These are phyloP conservation scores for Trichosanthes cucumerina DNA, from an alignment of 306 rosid genomes.

Conservation along the genomic window DNA sequence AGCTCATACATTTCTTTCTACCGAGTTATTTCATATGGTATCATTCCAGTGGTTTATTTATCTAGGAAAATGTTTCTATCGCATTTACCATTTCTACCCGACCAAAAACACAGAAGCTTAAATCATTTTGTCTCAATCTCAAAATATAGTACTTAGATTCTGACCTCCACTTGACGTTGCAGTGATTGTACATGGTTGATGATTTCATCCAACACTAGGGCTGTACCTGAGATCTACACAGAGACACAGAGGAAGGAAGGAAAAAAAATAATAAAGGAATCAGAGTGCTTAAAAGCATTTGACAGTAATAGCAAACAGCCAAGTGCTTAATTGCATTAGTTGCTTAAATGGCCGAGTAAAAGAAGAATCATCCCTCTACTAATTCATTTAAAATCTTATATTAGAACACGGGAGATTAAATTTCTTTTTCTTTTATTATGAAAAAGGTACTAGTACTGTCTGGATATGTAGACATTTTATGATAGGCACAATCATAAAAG, in stretches of 20 bases:
- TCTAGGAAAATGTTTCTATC: not conserved
- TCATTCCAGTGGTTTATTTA: not conserved
- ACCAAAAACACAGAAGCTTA: not conserved
- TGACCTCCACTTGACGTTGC: slow-evolving; percentile 93
- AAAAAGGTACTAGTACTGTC: slow-evolving; percentile 1
- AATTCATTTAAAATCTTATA: not conserved
- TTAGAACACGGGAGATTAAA: not conserved
- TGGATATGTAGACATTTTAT: not conserved
- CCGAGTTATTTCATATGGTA: not conserved
- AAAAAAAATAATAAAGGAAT: not conserved
- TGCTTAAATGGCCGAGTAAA: not conserved
- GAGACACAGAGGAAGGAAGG: not conserved
- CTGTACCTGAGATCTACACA: slow-evolving; percentile 82
- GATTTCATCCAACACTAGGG: slow-evolving; percentile 86
- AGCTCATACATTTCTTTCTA: not conserved
- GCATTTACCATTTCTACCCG: not conserved
- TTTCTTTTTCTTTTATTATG: not conserved
- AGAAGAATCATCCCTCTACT: not conserved
- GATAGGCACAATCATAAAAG: slow-evolving; percentile 4
- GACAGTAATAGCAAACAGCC: not conserved
- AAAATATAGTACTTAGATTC: slow-evolving; percentile 12
- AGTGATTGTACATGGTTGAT: slow-evolving; percentile 91
- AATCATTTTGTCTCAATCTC: not conserved
- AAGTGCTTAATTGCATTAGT: not conserved
- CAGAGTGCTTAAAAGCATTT: not conserved